These are phyloP conservation scores for Cicer yamashitae DNA, from an alignment of 306 rosid genomes.

Conservation along the genomic window DNA sequence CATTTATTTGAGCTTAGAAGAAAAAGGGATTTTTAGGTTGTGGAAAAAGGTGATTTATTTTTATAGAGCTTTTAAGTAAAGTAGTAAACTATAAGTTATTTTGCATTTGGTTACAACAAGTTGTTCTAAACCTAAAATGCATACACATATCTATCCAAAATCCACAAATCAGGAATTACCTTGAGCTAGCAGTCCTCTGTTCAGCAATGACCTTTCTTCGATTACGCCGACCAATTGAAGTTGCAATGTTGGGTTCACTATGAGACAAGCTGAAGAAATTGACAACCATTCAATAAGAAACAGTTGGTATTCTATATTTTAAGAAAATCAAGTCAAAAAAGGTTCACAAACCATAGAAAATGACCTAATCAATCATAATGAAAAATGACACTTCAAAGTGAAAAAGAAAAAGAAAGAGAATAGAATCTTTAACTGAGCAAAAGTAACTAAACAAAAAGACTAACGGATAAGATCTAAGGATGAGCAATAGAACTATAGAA, in stretches of 20 bases:
- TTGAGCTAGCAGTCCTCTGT: constrained; percentile 98
- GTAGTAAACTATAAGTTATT: constrained; percentile 1
- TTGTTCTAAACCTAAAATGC: constrained; percentile 22
- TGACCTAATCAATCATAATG: constrained; percentile 30
- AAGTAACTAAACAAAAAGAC: constrained; percentile 14
- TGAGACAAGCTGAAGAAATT: constrained; percentile 86
- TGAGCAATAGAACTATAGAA: background rate
- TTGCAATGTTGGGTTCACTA: constrained; percentile 98
- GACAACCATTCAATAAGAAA: constrained; percentile 57
- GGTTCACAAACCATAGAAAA: constrained; percentile 31
- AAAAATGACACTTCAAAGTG: constrained; percentile 30
- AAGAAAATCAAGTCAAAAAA: constrained; percentile 33
- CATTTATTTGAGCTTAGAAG: background rate
- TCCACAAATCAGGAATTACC: constrained; percentile 61
- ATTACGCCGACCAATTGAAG: constrained; percentile 91
- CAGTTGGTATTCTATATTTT: constrained; percentile 47
- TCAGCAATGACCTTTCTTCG: constrained; percentile 92
- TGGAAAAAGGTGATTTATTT: constrained; percentile 3
- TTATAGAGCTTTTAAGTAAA: constrained; percentile 7
- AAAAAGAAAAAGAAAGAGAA: constrained; percentile 8
- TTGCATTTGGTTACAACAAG: background rate
- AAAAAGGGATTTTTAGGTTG: background rate
- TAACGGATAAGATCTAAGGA: constrained; percentile 17
- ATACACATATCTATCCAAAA: constrained; percentile 38
- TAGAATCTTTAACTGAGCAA: constrained; percentile 20